Conservation (phyloP, 768 basidiomycete genomes). For the Pisolithus microcarpus region DNA sequence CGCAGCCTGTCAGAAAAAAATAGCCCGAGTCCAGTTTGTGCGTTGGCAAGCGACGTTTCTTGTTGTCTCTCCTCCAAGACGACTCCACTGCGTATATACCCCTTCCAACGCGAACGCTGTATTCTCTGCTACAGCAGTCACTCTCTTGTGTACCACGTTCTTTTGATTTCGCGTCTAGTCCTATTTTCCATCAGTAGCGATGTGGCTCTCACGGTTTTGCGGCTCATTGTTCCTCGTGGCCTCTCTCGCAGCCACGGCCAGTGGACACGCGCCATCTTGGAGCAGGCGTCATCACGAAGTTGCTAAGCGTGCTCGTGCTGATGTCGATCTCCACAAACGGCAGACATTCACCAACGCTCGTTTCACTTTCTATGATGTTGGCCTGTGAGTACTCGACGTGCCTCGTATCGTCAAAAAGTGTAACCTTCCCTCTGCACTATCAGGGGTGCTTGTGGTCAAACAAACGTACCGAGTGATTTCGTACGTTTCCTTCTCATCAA, state of each 20-base stretch:
- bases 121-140: constrained; percentile 10
- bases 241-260: constrained; percentile 28
- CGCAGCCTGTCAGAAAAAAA: no score
- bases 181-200: not conserved
- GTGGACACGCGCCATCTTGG: constrained; percentile 21
- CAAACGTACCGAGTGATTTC: constrained; percentile 34
- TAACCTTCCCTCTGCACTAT: constrained; percentile 6
- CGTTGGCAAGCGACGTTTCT: not conserved
- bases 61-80: not conserved
- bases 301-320: constrained; percentile 39
- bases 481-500: constrained; percentile 26
- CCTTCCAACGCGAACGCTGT: constrained; percentile 8
- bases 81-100: not conserved
- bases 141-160: constrained; percentile 16
- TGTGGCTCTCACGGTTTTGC: constrained; percentile 23
- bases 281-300: constrained; percentile 40
- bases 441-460: constrained; percentile 52
- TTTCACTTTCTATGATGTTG: constrained; percentile 53
- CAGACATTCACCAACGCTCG: constrained; percentile 27
- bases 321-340: constrained; percentile 36
- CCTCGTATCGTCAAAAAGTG: constrained; percentile 1
- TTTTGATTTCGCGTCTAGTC: constrained; percentile 4
- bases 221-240: constrained; percentile 29
- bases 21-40: no score
- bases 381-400: constrained; percentile 33